Percentiles rank a stretch among this genome's conserved stretches.
Conservation (phyloP, 2,329 filamentous ascomycete species). For the Cladosporium sp. region DNA sequence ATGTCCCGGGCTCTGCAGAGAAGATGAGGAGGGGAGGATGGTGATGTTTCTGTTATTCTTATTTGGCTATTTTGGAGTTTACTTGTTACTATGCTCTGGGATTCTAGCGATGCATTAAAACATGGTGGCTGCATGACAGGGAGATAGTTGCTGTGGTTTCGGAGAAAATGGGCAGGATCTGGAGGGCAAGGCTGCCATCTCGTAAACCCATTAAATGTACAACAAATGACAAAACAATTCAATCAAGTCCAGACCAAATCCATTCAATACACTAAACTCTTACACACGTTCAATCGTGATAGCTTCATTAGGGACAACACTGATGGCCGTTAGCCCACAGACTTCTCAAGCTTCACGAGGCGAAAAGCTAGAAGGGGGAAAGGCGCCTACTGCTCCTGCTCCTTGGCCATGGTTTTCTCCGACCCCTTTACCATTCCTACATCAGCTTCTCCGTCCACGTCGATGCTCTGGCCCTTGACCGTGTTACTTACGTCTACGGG, state of each 20-base stretch:
- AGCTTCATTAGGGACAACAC: not conserved
- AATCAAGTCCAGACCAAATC: not conserved
- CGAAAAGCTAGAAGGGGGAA: not conserved
- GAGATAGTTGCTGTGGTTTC: not conserved
- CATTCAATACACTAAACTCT: not conserved
- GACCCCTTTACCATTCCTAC: conserved; percentile 1
- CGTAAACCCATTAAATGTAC: not conserved
- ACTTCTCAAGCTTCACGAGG: not conserved
- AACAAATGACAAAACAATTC: not conserved
- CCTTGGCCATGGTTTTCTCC: conserved; percentile 13
- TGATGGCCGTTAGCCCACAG: not conserved
- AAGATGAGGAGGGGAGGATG: conserved; percentile 18
- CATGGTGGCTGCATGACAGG: not conserved
- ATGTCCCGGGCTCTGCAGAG: conserved; percentile 24
- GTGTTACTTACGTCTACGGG: conserved; percentile 28
- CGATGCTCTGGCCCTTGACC: conserved; percentile 13
- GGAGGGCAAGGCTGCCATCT: not conserved
- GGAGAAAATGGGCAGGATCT: not conserved
- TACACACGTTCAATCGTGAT: not conserved
- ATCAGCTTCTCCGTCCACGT: conserved; percentile 7
- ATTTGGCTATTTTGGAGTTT: not conserved
- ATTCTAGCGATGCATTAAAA: not conserved
- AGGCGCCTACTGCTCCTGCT: conserved; percentile 1
- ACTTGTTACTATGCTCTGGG: not conserved
- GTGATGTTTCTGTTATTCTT: not conserved